Evolutionary conservation across 352 stramenopile genomes (phyloP).

Genomic region (Globisporangium acanthophoron): DNA sequence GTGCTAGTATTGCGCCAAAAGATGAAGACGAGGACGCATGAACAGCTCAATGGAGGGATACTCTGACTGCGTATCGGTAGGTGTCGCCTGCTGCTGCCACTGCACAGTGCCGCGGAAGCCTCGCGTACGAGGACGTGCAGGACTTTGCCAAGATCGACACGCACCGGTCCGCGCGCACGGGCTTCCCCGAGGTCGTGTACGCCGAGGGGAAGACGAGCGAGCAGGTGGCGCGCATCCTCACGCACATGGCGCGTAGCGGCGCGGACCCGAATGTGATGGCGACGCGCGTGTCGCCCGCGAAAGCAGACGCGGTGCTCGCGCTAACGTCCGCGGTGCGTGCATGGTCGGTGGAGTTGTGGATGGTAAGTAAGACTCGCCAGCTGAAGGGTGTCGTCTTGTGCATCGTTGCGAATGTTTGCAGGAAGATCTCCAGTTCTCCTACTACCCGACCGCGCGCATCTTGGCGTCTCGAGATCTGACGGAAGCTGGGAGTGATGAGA

Average conservation of each 20-base stretch:
- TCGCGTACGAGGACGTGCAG: slow-evolving; percentile 50
- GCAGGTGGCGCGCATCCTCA: slow-evolving; percentile 89
- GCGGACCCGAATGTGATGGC: slow-evolving; percentile 69
- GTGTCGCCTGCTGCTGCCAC: slow-evolving; percentile 23
- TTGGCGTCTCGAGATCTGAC: slow-evolving; percentile 41
- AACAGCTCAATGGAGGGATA: neutral
- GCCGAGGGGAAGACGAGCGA: slow-evolving; percentile 89
- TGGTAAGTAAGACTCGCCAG: neutral
- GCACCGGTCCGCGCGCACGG: slow-evolving; percentile 77
- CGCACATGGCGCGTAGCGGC: slow-evolving; percentile 71
- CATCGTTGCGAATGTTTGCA: neutral
- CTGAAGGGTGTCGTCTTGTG: neutral
- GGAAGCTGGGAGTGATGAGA: neutral
- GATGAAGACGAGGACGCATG: neutral
- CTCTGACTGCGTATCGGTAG: slow-evolving; percentile 1
- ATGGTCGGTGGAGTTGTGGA: neutral
- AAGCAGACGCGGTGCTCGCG: slow-evolving; percentile 33
- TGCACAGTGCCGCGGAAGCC: slow-evolving; percentile 18
- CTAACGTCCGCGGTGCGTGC: slow-evolving; percentile 30
- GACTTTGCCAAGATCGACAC: slow-evolving; percentile 88
- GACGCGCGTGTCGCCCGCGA: slow-evolving; percentile 58
- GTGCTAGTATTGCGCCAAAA: neutral
- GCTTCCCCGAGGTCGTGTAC: slow-evolving; percentile 95
- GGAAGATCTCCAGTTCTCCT: slow-evolving; percentile 36
- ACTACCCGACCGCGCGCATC: slow-evolving; percentile 69